Base-by-base conservation (phyloP, 495 filamentous ascomycete genomes). In the Penicillium alfredii region DNA sequence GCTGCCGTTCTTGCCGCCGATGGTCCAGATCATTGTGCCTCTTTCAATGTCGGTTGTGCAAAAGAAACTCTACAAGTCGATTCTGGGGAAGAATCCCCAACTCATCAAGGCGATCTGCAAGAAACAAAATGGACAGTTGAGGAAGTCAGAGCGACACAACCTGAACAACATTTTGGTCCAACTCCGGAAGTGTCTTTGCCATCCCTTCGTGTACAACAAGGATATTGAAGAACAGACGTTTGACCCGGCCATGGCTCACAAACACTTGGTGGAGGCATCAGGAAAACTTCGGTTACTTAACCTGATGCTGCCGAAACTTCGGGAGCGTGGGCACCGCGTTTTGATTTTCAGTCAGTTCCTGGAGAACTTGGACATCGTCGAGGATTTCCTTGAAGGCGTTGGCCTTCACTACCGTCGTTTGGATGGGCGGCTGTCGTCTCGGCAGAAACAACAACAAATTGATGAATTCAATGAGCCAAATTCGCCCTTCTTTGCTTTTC, bases 311-410 rank as follows among this genome's bases (percentile, higher is more conserved):
- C 92, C 93, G 4, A 94, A 88, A 60, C 71, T 99, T 1, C 78
- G 80, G 36, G 81, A 85, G 49, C 75, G 85, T n/a, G 90, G 90
- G 1, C 88, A 99, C 57, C 73, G 92, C 12, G 89, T 95, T 4
- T 64, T 99, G 12, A 84, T 99, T 15, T 99, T 99, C 66, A 95
- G 88, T 57, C 93, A 97, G 54, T 97, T 97, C 40, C 64, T 99
- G 4, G 77, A 87, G 20, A 86, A 88, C 62, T 66, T 99, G 10
- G 84, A 88, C 45, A 77, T 97, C 24, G 64, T 94, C 8, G 92
- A 99, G 58, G 92, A 99, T 54, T 95, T 97, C 47, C 63, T 97
- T 1, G 72, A 70, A 12, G 79, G 80, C 1, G 49, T 96, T 25
- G 78, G 74, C 7, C 60, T 94, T 34, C 57, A 53, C 5, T 84